These are phyloP conservation scores for Lippia alba DNA, from an alignment of 305 asterid genomes.

Conservation along the genomic window DNA sequence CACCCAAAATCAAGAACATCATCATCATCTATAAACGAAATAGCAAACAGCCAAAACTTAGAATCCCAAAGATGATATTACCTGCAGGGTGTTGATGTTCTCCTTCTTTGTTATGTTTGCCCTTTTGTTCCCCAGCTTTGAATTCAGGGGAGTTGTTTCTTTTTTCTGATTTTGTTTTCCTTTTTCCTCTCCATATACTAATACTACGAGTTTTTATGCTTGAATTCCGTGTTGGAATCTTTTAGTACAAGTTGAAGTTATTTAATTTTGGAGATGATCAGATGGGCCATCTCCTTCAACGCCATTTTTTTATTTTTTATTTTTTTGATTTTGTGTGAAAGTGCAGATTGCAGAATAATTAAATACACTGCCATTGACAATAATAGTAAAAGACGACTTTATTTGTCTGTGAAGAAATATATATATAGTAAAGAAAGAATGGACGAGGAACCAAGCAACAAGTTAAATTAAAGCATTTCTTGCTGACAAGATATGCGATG, in stretches of 20 bases:
- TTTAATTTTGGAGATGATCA: conserved; percentile 22
- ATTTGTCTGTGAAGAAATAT: conserved; percentile 5
- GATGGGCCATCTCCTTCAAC: conserved; percentile 38
- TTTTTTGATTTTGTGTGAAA: conserved; percentile 7
- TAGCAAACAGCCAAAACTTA: conserved; percentile 23
- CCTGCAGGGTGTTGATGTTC: conserved; percentile 32
- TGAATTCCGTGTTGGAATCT: conserved; percentile 11
- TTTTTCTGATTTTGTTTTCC: conserved; percentile 18
- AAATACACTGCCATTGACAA: conserved; percentile 29
- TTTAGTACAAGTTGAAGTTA: conserved; percentile 14
- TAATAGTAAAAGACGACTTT: conserved; percentile 15
- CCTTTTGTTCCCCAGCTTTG: conserved; percentile 9
- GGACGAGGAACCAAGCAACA: conserved; percentile 17
- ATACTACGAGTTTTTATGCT: conserved; percentile 9
- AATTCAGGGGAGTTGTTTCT: conserved; percentile 16
- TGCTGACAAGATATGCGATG: conserved; percentile 15
- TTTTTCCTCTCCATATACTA: conserved; percentile 23
- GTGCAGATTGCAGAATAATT: conserved; percentile 18
- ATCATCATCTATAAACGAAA: conserved; percentile 6
- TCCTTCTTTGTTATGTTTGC: conserved; percentile 7
- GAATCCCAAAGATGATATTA: conserved; percentile 17
- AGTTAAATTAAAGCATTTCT: conserved; percentile 18
- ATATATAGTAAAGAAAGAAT: conserved; percentile 24
- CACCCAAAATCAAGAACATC: conserved; percentile 4
- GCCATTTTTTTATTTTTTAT: too few relatives aligned